Conservation (phyloP, 768 basidiomycete species). For the Russula compacta region DNA sequence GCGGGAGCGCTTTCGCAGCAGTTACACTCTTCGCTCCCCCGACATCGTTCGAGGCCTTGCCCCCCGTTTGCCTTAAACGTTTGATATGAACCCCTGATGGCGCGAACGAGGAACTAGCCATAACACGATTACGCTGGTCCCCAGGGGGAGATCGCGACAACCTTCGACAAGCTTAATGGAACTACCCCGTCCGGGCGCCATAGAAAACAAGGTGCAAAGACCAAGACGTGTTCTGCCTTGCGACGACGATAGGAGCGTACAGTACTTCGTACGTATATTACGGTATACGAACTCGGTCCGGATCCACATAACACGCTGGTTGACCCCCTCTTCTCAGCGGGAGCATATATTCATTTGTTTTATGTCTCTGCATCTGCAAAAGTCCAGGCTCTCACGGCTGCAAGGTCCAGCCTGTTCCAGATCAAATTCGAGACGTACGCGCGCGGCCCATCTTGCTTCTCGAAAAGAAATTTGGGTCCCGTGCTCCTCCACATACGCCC, state of each 20-base stretch:
- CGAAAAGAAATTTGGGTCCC: background rate
- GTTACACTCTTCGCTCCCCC: too few species aligned
- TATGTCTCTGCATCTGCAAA: too few species aligned
- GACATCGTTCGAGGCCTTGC: background rate
- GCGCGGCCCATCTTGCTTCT: background rate
- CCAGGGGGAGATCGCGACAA: background rate
- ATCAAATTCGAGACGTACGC: background rate
- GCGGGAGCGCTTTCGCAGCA: background rate
- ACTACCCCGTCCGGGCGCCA: background rate
- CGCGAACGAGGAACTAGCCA: background rate
- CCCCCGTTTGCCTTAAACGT: background rate
- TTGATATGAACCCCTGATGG: background rate
- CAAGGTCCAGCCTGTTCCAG: too few species aligned
- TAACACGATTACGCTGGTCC: background rate
- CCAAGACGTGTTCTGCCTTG: background rate
- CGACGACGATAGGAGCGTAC: too few species aligned
- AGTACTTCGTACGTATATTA: too few species aligned
- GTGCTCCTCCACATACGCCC: background rate
- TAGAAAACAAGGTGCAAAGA: too few species aligned
- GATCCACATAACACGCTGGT: background rate
- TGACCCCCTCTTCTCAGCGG: background rate
- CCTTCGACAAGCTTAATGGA: background rate
- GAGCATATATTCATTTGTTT: too few species aligned
- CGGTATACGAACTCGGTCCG: too few species aligned
- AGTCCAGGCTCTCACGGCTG: too few species aligned